Evolutionary conservation across 129 eudicot genomes (phyloP), one percentile per base, ranked within the genome.

Genomic region (Daucus carota): DNA sequence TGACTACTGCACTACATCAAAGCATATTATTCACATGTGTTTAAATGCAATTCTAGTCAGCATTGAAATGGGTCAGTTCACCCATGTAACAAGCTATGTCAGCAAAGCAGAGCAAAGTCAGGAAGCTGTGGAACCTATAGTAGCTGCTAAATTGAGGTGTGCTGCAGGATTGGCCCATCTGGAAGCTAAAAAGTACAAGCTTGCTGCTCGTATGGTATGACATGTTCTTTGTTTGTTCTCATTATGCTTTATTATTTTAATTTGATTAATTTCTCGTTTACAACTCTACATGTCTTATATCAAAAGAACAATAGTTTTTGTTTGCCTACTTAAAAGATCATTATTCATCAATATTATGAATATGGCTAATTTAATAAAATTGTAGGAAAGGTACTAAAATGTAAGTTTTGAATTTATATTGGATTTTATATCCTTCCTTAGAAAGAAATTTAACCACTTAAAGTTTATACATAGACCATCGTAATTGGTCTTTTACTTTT

Each of bases 21-120:
- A 92, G 79, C 99, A 95, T 76, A 89, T 95, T 14, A 83, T 86
- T 57, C 86, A 85, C 48, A 92, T 95, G 99, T 95, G 99, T 74
- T 76, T 95, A 74, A 95, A 92, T 80, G 97, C 99, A n/a, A 95
- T 95, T 63, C 75, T 95, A 79, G 97, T 89, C 68, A 95, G 99
- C 89, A 95, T 95, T 75, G 99, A 95, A 88, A 91, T 92, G 99
- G 96, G 97, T 18, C 96, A 95, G 78, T 95, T 95, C 78, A 79
- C 94, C 1, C 97, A 95, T 84, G 99, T 95, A 63, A 75, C 96
- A 73, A 95, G 96, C 81, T 95, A 91, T 82, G 96, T 95, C 74
- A 86, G 86, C 74, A 95, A 95, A 82, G 99, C 99, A 7, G 99
- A 95, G 87, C 92, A 86, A 78, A 89, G 80, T 72, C 86, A 75